Conservation (phyloP, 2,329 filamentous ascomycete genomes). For the Phialophora verrucosa region DNA sequence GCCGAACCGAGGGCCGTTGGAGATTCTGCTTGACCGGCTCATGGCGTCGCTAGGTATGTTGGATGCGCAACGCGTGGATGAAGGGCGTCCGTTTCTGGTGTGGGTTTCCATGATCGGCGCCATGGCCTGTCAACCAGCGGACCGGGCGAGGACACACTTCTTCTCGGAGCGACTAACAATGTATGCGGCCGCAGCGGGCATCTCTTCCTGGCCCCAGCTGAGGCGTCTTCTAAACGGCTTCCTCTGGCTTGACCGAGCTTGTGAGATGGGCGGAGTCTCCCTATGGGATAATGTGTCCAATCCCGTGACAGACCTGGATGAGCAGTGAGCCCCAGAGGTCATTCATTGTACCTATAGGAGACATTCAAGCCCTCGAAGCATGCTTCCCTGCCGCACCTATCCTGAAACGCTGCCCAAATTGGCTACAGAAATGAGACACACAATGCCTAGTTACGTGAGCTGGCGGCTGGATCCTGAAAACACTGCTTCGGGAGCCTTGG, state of each 20-base stretch:
- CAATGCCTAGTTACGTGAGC: too few relatives aligned
- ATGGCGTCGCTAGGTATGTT: neutral
- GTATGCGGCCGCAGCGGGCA: neutral
- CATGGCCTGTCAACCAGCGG: conserved; percentile 2
- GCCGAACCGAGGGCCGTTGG: conserved; percentile 1
- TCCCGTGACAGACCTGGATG: neutral
- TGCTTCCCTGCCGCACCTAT: neutral
- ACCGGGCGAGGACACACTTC: neutral
- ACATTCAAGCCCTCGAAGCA: neutral
- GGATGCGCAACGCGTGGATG: neutral
- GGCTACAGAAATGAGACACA: too few relatives aligned
- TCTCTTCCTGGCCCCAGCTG: conserved; percentile 6
- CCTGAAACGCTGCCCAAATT: too few relatives aligned
- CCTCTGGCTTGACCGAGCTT: conserved; percentile 8
- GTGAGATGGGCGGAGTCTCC: neutral
- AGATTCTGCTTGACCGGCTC: neutral
- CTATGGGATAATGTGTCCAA: neutral
- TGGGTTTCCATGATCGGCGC: conserved; percentile 2
- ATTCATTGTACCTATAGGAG: neutral
- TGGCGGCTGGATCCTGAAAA: too few relatives aligned
- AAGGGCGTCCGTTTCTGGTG: neutral
- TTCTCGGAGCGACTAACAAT: neutral
- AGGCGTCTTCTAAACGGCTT: neutral
- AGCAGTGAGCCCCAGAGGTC: neutral
- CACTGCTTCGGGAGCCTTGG: too few relatives aligned